Evolutionary conservation across 345 rosid genomes (phyloP).

Genomic region (Kandelia obovata): DNA sequence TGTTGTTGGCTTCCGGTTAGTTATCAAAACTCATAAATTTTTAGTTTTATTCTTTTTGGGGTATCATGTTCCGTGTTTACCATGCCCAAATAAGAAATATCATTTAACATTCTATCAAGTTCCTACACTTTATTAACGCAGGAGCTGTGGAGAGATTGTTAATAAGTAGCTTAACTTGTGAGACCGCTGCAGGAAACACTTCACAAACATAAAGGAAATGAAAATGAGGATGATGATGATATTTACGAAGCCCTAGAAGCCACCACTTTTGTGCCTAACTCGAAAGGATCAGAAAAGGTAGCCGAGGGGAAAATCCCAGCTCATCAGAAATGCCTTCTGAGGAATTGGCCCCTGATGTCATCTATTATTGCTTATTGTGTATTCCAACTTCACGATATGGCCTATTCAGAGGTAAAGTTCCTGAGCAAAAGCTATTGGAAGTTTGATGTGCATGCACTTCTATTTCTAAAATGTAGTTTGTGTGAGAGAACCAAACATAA

Average conservation of each 20-base stretch:
- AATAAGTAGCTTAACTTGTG: background rate
- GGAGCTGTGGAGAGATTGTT: background rate
- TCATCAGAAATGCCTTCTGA: slow-evolving; percentile 30
- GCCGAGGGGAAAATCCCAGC: slow-evolving; percentile 12
- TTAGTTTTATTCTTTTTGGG: background rate
- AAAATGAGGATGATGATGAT: slow-evolving; percentile 9
- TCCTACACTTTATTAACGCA: too few species aligned
- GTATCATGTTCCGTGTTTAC: background rate
- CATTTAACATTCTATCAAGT: too few species aligned
- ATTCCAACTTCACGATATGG: slow-evolving; percentile 57
- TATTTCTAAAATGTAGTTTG: too few species aligned
- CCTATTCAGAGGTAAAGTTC: slow-evolving; percentile 39
- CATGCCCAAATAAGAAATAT: too few species aligned
- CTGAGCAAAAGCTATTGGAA: too few species aligned
- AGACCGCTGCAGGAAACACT: slow-evolving; percentile 40
- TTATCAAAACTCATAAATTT: slow-evolving; percentile 6
- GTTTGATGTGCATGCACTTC: too few species aligned
- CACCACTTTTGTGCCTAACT: background rate
- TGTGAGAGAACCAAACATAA: too few species aligned
- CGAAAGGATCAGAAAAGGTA: slow-evolving; percentile 12
- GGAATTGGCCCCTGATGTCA: slow-evolving; percentile 49
- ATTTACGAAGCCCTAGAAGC: slow-evolving; percentile 17
- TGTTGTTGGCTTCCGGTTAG: slow-evolving; percentile 65
- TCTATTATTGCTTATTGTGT: slow-evolving; percentile 42
- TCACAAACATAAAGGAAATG: slow-evolving; percentile 34